These are phyloP conservation scores for Zizania palustris DNA, from an alignment of 202 grass and related monocot species.

Conservation along the genomic window DNA sequence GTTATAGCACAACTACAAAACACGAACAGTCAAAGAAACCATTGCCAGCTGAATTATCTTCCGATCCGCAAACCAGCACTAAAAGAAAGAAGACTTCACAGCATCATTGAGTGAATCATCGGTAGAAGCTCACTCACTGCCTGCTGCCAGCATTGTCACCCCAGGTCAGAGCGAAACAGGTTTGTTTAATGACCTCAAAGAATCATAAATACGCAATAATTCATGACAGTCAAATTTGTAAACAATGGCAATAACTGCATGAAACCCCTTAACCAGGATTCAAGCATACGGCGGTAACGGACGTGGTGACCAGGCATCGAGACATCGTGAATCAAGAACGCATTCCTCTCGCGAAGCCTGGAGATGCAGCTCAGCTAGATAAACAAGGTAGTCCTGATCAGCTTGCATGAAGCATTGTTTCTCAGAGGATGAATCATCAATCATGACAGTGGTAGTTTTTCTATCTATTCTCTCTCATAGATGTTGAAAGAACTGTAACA, in stretches of 20 bases:
- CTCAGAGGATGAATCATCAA: constrained; percentile 31
- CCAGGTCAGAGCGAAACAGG: background rate
- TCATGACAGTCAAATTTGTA: background rate
- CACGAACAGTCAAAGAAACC: constrained; percentile 6
- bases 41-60: constrained; percentile 33
- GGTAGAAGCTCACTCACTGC: background rate
- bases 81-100: background rate
- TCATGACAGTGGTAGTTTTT: background rate
- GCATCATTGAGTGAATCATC: constrained; percentile 2
- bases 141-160: background rate
- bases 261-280: constrained; percentile 35
- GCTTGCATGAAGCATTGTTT: background rate
- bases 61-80: constrained; percentile 7
- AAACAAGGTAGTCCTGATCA: constrained; percentile 27
- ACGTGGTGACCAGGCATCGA: constrained; percentile 13
- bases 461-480: constrained; percentile 5
- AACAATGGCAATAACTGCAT: background rate
- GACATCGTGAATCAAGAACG: background rate
- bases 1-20: constrained; percentile 13
- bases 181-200: constrained; percentile 29
- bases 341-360: constrained; percentile 20
- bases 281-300: background rate
- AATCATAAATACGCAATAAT: background rate
- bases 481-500: background rate
- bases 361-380: background rate